These are phyloP conservation scores for Termitomyces sp. DNA, from an alignment of 768 basidiomycete species.

Conservation along the genomic window DNA sequence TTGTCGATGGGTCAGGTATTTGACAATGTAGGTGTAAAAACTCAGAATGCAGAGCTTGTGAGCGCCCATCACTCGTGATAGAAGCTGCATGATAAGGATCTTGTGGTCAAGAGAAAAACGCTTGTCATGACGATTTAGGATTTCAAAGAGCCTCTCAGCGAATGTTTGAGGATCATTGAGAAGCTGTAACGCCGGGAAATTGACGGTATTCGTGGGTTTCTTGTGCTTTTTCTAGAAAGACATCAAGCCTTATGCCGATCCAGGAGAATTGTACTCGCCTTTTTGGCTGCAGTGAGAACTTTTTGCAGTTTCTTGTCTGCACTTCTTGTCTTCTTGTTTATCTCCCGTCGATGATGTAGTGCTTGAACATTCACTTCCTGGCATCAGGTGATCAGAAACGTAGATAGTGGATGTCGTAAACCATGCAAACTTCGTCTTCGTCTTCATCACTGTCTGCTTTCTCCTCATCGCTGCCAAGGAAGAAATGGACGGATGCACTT, in stretches of 20 bases:
- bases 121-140: conserved; percentile 81
- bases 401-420: neutral
- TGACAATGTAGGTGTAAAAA: conserved; percentile 95
- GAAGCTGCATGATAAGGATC: conserved; percentile 93
- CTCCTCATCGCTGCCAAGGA: conserved; percentile 84
- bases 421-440: conserved; percentile 43
- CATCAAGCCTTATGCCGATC: conserved; percentile 1
- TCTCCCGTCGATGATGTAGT: conserved; percentile 80
- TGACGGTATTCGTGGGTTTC: conserved; percentile 37
- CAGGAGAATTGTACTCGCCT: conserved; percentile 35
- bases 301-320: conserved; percentile 78
- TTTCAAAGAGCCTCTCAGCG: conserved; percentile 87
- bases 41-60: conserved; percentile 92
- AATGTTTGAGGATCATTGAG: conserved; percentile 95
- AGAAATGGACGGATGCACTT: conserved; percentile 92
- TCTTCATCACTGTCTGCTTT: conserved; percentile 71
- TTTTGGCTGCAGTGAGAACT: conserved; percentile 67
- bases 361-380: conserved; percentile 65
- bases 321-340: conserved; percentile 90
- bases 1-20: conserved; percentile 90
- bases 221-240: conserved; percentile 28
- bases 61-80: conserved; percentile 87
- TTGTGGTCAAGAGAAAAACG: conserved; percentile 97
- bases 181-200: conserved; percentile 91
- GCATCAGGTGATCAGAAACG: conserved; percentile 6